Conservation (phyloP, 2,329 filamentous ascomycete genomes). For the Diplocarpon mali region DNA sequence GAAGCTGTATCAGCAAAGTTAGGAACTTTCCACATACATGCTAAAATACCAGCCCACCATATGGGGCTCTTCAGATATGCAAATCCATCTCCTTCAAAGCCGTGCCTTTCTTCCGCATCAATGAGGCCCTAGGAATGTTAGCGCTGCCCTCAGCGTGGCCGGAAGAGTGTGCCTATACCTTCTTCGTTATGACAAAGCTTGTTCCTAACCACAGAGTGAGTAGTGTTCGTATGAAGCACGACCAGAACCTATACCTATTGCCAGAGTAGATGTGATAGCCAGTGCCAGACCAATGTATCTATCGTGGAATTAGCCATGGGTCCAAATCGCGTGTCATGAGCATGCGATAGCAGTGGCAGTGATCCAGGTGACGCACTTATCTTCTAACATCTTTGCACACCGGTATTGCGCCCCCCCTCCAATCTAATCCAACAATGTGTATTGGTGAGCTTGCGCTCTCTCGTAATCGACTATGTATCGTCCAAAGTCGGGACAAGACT, state of each 20-base stretch:
- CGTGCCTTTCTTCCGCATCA: slow-evolving; percentile 81
- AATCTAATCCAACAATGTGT: slow-evolving; percentile 16
- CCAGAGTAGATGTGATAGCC: slow-evolving; percentile 63
- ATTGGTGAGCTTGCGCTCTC: slow-evolving; percentile 21
- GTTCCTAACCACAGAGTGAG: slow-evolving; percentile 47
- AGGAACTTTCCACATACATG: slow-evolving; percentile 47
- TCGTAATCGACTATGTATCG: slow-evolving; percentile 3
- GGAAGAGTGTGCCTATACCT: slow-evolving; percentile 43
- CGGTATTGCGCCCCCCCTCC: slow-evolving; percentile 11
- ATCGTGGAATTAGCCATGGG: slow-evolving; percentile 19
- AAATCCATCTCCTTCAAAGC: slow-evolving; percentile 94
- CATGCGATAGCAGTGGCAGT: slow-evolving; percentile 2
- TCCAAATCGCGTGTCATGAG: neutral
- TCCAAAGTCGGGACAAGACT: slow-evolving; percentile 6
- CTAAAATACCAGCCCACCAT: slow-evolving; percentile 93
- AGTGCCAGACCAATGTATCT: slow-evolving; percentile 69
- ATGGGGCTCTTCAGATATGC: slow-evolving; percentile 88
- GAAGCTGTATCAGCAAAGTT: slow-evolving; percentile 14
- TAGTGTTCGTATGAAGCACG: slow-evolving; percentile 6
- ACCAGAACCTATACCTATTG: slow-evolving; percentile 51
- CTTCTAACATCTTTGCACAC: slow-evolving; percentile 32
- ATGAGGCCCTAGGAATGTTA: slow-evolving; percentile 59
- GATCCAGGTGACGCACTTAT: slow-evolving; percentile 31
- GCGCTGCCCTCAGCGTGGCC: slow-evolving; percentile 1
- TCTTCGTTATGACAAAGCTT: slow-evolving; percentile 98